Conservation (phyloP, 148 eudicot species). For the Vaccinium corymbosum region DNA sequence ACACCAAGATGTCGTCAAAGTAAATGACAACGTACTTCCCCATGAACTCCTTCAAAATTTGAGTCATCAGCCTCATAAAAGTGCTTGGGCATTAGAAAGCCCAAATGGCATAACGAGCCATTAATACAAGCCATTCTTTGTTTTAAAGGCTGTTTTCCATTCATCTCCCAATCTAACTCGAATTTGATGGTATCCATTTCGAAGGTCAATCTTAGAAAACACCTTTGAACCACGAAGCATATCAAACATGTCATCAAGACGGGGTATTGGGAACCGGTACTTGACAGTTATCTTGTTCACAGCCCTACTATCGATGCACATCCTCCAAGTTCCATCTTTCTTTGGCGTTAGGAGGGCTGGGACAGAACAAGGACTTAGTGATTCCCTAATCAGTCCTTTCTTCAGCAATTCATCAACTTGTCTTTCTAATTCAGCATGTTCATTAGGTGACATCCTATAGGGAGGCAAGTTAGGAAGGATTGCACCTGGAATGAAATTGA, state of each 20-base stretch:
- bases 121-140: not conserved
- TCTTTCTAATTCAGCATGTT: not conserved
- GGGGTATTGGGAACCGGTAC: not conserved
- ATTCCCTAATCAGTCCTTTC: not conserved
- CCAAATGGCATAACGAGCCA: not conserved
- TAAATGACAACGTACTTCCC: not conserved
- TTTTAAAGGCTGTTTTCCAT: not conserved
- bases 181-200: not conserved
- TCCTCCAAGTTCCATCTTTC: not conserved
- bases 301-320: not conserved
- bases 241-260: not conserved
- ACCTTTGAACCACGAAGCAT: not conserved
- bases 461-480: slow-evolving; percentile 2
- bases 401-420: not conserved
- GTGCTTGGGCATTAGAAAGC: not conserved
- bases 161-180: not conserved
- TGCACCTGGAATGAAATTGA: not conserved
- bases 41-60: not conserved
- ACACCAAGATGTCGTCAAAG: not conserved
- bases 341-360: not conserved
- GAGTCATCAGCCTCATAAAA: not conserved
- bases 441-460: not conserved
- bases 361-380: not conserved
- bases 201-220: not conserved
- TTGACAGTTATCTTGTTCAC: not conserved